Evolutionary conservation across 164 flowering plant species (phyloP), one percentile per base, ranked within the genome.

Genomic region (Litsea cubeba): DNA sequence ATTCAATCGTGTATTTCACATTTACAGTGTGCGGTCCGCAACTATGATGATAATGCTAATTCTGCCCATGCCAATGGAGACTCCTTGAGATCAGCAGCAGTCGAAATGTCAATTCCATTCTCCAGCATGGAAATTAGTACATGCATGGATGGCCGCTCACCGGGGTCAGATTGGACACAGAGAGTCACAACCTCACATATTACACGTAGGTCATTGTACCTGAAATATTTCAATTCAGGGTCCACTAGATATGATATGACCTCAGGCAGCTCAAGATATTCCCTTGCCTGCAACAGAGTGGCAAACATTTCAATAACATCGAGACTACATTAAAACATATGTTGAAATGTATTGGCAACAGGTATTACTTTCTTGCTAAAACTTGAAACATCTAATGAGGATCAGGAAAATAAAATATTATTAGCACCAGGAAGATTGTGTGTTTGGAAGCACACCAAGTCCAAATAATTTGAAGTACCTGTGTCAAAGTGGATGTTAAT

Each of bases 1-100:
- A 35, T 5, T 30, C 4, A 68, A 72, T 63, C 23, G 1, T 23
- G 67, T 50, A n/a, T 40, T 66, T 71, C 69, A 65, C 72, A 77
- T 83, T 77, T 85, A 85, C 88, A 82, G 75, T 80, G 85, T 85
- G 79, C 79, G 77, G 82, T 83, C 66, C 62, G 62, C 62, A 12
- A 69, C 80, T 74, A 91, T 0, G 96, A 86, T 17, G 92, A 84
- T 67, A 95, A 86, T 6, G 95, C 97, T 57, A 95, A 88, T 81
- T 95, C 97, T 17, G 96, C 99, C 97, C 99, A 95, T 10, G 97
- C 99, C 83, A 95, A 79, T 65, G 97, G 87, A 72, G 97, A 91
- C 49, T 89, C 84, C 77, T 83, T 86, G 17, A 95, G 86, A 71
- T 90, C 91, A 3, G 85, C 84, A 14, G 90, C 79, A 60, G 87